Evolutionary conservation across 768 basidiomycete species (phyloP), one percentile per base, ranked within the genome.

Genomic region (Leccinum variicolor): DNA sequence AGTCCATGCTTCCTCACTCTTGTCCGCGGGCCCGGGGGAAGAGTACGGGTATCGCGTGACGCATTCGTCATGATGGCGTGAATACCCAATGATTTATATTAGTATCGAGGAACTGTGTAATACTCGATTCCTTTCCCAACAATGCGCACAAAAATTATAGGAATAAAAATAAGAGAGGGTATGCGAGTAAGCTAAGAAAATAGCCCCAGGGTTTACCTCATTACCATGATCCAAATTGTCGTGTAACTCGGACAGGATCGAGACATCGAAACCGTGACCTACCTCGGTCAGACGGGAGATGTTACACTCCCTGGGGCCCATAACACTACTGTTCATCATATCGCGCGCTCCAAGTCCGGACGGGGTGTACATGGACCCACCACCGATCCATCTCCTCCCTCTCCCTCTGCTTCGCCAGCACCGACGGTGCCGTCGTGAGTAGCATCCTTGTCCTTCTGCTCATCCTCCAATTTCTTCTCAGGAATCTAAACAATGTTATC

Each of bases 311-410:
- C 41, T 43, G 19, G 1, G 7, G 19, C 19, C 19, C 11, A 19
- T 21, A 4, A 33, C 15, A 51, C 17, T 21, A 19, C 21, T 11
- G 9, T 75, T 70, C 48, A 75, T 69, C 17, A 58, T 56, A 46
- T 75, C 19, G 41, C 75, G 51, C 74, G 74, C 63, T 84, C 83
- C 33, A 81, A 58, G 64, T 84, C 82, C 66, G 83, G 71, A 1
- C 53, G 9, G 17, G n/a, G 31, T 10, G 31, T 6, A 43, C 11
- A 0, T 43, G 10, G 9, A 7, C 6, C 21, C 15, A n/a, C 36
- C 10, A 28, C 31, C 15, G 3, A 33, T 19, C 8, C 25, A 5
- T 26, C 21, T 43, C 23, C 21, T 2, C 14, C 43, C 1, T 29
- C 61, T 59, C 60, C 15, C 60, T 58, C 28, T 21, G 11, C 41